phyloP scores from a whole-genome alignment of 331 rosid species.

The Rhamnella rubrinervis region DNA sequence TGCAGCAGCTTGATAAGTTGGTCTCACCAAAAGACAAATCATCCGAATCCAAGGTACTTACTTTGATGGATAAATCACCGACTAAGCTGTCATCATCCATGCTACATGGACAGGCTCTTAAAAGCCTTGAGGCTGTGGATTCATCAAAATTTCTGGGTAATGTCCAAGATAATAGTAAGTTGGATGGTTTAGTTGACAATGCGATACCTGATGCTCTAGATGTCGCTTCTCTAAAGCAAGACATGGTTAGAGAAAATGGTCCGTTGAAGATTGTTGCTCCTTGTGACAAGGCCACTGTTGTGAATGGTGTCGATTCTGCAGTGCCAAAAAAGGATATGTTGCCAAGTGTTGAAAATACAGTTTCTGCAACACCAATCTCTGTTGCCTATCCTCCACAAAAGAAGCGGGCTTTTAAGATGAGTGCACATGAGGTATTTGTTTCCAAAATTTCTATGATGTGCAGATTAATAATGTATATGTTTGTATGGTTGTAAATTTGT shows the following conservation, averaged over 20 bases:
- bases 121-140: conserved; percentile 76
- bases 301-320: conserved; percentile 35
- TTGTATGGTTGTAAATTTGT: too few species aligned
- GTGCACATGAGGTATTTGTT: conserved; percentile 76
- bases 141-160: conserved; percentile 54
- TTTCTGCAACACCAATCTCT: conserved; percentile 33
- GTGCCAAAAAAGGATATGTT: conserved; percentile 30
- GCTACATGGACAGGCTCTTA: conserved; percentile 77
- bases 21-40: conserved; percentile 72
- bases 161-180: conserved; percentile 24
- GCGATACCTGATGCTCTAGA: conserved; percentile 29
- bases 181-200: conserved; percentile 28
- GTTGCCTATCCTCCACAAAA: conserved; percentile 44
- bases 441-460: neutral
- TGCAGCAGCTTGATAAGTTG: conserved; percentile 73
- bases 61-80: conserved; percentile 50
- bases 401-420: conserved; percentile 71
- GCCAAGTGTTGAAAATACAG: conserved; percentile 22
- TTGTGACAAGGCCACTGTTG: conserved; percentile 26
- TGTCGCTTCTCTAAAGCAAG: conserved; percentile 33
- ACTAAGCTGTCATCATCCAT: conserved; percentile 73
- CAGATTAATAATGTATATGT: neutral
- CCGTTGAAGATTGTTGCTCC: conserved; percentile 37
- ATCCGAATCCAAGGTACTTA: conserved; percentile 37
- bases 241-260: conserved; percentile 49